Conservation (phyloP, 179 eudicot genomes). For the Carnegiea gigantea region DNA sequence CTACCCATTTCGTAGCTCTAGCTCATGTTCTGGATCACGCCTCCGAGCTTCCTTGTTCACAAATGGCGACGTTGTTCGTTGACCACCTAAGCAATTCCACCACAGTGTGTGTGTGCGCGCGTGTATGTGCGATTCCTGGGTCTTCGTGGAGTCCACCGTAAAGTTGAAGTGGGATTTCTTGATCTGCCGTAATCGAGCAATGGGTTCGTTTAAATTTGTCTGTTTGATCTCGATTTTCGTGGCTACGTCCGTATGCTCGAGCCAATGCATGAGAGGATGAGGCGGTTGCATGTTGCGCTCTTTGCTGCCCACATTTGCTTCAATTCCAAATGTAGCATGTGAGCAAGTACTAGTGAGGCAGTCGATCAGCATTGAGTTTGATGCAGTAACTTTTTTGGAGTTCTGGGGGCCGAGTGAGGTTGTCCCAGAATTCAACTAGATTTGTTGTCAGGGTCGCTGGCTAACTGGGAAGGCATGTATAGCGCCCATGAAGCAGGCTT, state of each 20-base stretch:
- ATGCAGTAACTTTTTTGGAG: background rate
- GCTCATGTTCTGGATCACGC: slow-evolving; percentile 3
- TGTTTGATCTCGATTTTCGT: background rate
- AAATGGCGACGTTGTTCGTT: background rate
- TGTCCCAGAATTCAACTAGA: background rate
- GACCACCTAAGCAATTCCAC: background rate
- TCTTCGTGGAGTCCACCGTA: slow-evolving; percentile 1
- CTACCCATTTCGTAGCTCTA: background rate
- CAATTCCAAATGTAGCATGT: background rate
- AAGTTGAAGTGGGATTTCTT: slow-evolving; percentile 11
- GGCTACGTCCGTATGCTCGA: slow-evolving; percentile 15
- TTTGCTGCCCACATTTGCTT: background rate
- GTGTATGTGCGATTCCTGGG: background rate
- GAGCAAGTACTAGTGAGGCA: background rate
- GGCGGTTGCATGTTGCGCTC: slow-evolving; percentile 18
- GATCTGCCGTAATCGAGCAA: slow-evolving; percentile 13
- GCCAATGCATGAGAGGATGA: slow-evolving; percentile 17
- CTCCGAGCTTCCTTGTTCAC: background rate
- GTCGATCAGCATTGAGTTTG: slow-evolving; percentile 1
- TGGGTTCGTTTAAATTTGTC: slow-evolving; percentile 17
- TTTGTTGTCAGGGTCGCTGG: background rate
- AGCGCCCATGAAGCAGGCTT: background rate
- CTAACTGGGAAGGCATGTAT: background rate
- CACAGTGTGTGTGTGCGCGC: background rate
- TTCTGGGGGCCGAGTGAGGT: background rate